Evolutionary conservation across 176 grass and related monocot genomes (phyloP).

Genomic region (Dactylis glomerata): DNA sequence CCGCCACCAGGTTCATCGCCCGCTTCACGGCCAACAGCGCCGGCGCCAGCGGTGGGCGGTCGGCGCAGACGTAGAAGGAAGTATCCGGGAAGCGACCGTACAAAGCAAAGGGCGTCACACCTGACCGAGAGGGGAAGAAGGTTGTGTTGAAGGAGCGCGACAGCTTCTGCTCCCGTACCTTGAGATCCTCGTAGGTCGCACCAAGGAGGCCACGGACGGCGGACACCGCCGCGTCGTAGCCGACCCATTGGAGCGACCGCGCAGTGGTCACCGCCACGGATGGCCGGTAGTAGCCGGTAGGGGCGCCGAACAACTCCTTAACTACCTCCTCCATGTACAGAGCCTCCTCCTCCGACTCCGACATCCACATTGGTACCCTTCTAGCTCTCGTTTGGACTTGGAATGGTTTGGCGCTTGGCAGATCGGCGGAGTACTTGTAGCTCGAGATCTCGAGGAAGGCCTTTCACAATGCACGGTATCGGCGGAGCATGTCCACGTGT

Average conservation of each 20-base stretch:
- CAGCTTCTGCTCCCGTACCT: neutral
- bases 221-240: neutral
- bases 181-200: slow-evolving; percentile 16
- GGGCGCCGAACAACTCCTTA: too few relatives aligned
- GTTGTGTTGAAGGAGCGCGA: neutral
- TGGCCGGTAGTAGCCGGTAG: neutral
- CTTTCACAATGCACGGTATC: too few relatives aligned
- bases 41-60: neutral
- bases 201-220: neutral
- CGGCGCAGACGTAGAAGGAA: slow-evolving; percentile 9
- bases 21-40: neutral
- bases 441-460: too few relatives aligned
- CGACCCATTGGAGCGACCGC: neutral
- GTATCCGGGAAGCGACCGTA: neutral
- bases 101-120: neutral
- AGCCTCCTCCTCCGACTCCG: too few relatives aligned
- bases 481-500: too few relatives aligned
- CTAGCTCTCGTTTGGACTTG: too few relatives aligned
- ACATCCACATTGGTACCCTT: too few relatives aligned
- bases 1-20: neutral
- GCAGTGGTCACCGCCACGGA: neutral
- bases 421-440: too few relatives aligned
- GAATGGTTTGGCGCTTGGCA: too few relatives aligned
- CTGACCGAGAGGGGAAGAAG: neutral
- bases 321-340: too few relatives aligned